A percentile compares a stretch with the other conserved stretches of the same genome.
phyloP scores from a whole-genome alignment of 805 yeast species.

The Cyberlindnera lachancei region DNA sequence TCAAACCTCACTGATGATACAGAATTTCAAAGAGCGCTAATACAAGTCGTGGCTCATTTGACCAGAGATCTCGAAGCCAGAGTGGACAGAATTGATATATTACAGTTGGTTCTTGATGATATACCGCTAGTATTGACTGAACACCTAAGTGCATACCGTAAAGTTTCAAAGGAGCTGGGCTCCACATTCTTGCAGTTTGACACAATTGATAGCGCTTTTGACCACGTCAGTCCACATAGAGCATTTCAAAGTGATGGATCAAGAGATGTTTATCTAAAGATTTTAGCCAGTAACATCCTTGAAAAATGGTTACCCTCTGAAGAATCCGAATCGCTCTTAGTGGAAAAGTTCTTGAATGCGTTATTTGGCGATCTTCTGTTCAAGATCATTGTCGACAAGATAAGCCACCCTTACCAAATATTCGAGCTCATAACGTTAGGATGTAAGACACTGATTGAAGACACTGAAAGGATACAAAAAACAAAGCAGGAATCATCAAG shows the following conservation, averaged over 20 bases:
- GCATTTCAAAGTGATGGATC: slow-evolving; percentile 25
- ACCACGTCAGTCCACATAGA: slow-evolving; percentile 26
- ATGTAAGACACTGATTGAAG: slow-evolving; percentile 9
- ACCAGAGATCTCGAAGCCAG: slow-evolving; percentile 32
- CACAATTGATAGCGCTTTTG: slow-evolving; percentile 28
- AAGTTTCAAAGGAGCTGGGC: slow-evolving; percentile 22
- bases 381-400: slow-evolving; percentile 33
- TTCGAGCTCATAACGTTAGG: slow-evolving; percentile 31
- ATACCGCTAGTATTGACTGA: slow-evolving; percentile 33
- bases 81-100: slow-evolving; percentile 25
- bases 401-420: slow-evolving; percentile 44
- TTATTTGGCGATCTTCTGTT: slow-evolving; percentile 37
- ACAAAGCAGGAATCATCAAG: background rate
- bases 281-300: slow-evolving; percentile 30
- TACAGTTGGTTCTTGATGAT: slow-evolving; percentile 35
- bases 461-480: background rate
- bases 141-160: slow-evolving; percentile 28
- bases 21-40: slow-evolving; percentile 34
- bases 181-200: slow-evolving; percentile 26
- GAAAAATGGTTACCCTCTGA: slow-evolving; percentile 33
- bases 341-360: slow-evolving; percentile 30
- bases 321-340: slow-evolving; percentile 32
- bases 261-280: slow-evolving; percentile 26
- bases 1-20: slow-evolving; percentile 31
- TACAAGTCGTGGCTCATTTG: slow-evolving; percentile 32